Evolutionary conservation across 2,329 filamentous ascomycete species (phyloP).

Genomic region (Botryotinia calthae): DNA sequence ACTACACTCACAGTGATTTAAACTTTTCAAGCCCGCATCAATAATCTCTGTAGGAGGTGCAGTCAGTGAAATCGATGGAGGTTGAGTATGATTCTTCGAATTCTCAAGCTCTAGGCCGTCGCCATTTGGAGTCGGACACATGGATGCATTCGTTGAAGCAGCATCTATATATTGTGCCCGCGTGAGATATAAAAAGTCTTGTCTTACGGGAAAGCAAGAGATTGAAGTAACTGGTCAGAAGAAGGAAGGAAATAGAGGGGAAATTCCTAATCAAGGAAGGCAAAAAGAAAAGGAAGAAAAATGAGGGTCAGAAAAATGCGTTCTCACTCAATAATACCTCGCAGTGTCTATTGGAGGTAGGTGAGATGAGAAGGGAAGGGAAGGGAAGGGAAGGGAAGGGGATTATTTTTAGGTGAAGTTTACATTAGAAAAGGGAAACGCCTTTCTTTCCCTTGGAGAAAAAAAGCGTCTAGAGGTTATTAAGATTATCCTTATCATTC

Average conservation of each 20-base stretch:
- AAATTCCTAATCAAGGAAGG: neutral
- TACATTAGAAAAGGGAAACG: neutral
- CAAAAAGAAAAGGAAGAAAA: neutral
- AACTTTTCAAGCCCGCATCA: conserved; percentile 76
- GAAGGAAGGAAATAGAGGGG: conserved; percentile 29
- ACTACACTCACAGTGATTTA: conserved; percentile 66
- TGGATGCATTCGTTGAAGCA: conserved; percentile 36
- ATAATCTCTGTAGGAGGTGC: conserved; percentile 40
- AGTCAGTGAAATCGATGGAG: conserved; percentile 34
- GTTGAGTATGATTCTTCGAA: conserved; percentile 29
- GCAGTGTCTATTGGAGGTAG: neutral
- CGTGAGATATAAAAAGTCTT: neutral
- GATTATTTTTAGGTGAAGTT: neutral
- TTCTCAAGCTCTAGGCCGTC: conserved; percentile 37
- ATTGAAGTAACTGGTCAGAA: conserved; percentile 2
- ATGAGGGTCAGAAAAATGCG: neutral
- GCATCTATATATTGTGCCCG: conserved; percentile 28
- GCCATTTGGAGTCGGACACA: conserved; percentile 39
- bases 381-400: no score
- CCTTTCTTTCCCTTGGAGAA: neutral
- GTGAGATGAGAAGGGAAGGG: neutral
- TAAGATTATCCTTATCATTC: neutral
- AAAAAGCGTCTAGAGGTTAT: no score
- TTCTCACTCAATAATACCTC: neutral
- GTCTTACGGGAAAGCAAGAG: neutral